These are phyloP conservation scores for Ramalina intermedia DNA, from an alignment of 495 filamentous ascomycete species.

Conservation along the genomic window DNA sequence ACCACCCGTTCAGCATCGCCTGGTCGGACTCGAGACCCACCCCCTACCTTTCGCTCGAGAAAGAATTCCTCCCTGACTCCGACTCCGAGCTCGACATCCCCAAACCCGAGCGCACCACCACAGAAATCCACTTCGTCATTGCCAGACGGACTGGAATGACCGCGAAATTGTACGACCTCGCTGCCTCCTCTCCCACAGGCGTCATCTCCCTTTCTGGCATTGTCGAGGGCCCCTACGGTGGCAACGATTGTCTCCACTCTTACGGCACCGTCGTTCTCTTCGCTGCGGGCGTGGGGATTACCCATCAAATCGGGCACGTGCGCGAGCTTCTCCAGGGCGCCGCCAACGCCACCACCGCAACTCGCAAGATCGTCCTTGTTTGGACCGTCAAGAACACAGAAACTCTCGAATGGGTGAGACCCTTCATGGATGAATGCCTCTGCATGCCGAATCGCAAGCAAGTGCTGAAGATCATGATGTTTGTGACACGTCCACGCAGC, in stretches of 20 bases:
- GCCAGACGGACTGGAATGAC: slow-evolving; percentile 73
- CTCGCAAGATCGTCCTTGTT: slow-evolving; percentile 64
- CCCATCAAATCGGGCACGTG: slow-evolving; percentile 68
- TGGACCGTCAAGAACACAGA: slow-evolving; percentile 87
- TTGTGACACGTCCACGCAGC: slow-evolving; percentile 71
- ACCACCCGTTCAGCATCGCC: slow-evolving; percentile 43
- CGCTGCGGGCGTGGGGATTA: slow-evolving; percentile 79
- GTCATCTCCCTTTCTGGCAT: slow-evolving; percentile 46
- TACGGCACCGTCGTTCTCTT: slow-evolving; percentile 82
- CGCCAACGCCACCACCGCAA: slow-evolving; percentile 55
- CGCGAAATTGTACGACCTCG: slow-evolving; percentile 54
- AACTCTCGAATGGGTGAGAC: slow-evolving; percentile 80
- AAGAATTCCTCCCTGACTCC: slow-evolving; percentile 23
- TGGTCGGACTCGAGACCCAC: slow-evolving; percentile 26
- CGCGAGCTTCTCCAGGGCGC: slow-evolving; percentile 60
- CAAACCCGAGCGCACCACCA: slow-evolving; percentile 21
- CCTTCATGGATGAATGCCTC: slow-evolving; percentile 92
- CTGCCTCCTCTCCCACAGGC: slow-evolving; percentile 41
- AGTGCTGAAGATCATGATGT: slow-evolving; percentile 70
- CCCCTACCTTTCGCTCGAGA: slow-evolving; percentile 20
- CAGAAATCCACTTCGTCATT: slow-evolving; percentile 64
- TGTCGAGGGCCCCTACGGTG: slow-evolving; percentile 76
- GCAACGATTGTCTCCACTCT: slow-evolving; percentile 47
- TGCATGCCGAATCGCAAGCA: slow-evolving; percentile 70
- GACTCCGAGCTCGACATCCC: slow-evolving; percentile 15